phyloP scores from a whole-genome alignment of 2,329 filamentous ascomycete species.

The Apiospora pterosperma region DNA sequence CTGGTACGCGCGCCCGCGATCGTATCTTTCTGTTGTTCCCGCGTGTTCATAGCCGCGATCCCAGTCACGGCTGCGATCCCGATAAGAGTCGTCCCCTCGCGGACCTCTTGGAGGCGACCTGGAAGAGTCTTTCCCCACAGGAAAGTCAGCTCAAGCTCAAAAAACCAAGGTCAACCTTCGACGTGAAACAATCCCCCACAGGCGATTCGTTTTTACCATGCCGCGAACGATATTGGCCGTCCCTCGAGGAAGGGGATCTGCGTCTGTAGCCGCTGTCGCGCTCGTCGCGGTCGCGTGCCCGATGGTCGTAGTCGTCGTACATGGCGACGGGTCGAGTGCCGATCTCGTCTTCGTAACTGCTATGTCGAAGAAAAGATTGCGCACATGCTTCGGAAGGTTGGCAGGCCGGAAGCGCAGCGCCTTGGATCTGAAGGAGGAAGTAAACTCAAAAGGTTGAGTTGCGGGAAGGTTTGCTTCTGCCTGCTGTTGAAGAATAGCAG shows the following conservation, averaged over 20 bases:
- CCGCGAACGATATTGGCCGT: conserved; percentile 29
- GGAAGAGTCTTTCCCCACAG: conserved; percentile 30
- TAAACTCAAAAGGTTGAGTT: background rate
- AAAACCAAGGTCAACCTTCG: conserved; percentile 12
- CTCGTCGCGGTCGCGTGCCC: conserved; percentile 24
- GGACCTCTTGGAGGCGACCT: conserved; percentile 27
- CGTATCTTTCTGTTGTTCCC: background rate
- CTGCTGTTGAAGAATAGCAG: background rate
- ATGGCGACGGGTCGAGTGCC: conserved; percentile 12
- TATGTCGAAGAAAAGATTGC: background rate
- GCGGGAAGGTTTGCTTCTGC: background rate
- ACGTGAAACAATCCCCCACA: conserved; percentile 20
- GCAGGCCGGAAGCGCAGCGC: background rate
- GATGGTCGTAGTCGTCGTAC: conserved; percentile 30
- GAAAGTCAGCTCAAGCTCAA: conserved; percentile 30
- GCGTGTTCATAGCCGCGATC: conserved; percentile 3
- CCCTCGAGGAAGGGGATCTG: conserved; percentile 26
- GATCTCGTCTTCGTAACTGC: background rate
- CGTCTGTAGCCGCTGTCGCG: conserved; percentile 20
- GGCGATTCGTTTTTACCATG: conserved; percentile 33
- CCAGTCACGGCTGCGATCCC: conserved; percentile 15
- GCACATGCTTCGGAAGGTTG: background rate
- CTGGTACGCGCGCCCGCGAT: conserved; percentile 1
- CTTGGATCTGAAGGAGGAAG: background rate
- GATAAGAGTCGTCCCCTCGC: conserved; percentile 24